A percentile compares a stretch with the other conserved stretches of the same genome.
Conservation (phyloP, 208 protist genomes). For the Blastocrithidia nonstop region DNA sequence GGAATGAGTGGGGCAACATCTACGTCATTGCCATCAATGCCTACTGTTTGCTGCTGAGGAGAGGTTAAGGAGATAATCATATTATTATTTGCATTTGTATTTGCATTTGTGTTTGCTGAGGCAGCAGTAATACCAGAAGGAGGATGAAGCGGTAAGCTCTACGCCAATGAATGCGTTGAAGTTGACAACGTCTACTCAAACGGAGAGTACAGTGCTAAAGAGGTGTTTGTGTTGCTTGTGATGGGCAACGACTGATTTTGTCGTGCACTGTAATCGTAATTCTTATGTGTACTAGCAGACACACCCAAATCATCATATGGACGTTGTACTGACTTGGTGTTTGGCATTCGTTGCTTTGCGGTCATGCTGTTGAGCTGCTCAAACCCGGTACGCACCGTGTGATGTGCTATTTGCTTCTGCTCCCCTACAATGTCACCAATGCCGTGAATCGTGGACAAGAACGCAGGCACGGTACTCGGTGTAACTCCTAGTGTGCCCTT, state of each 20-base stretch:
- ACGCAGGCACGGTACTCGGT: constrained; percentile 52
- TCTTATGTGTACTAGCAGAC: too few relatives aligned
- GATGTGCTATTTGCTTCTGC: constrained; percentile 18
- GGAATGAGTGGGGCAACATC: constrained; percentile 10
- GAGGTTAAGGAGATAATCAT: constrained; percentile 3
- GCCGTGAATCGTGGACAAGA: constrained; percentile 33
- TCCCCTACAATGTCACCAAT: constrained; percentile 34
- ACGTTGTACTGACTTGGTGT: not conserved
- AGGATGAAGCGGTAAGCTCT: too few relatives aligned
- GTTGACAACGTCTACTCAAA: too few relatives aligned
- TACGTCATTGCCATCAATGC: not conserved
- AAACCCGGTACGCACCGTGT: too few relatives aligned
- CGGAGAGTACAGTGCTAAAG: too few relatives aligned
- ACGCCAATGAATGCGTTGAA: too few relatives aligned
- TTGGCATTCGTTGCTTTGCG: not conserved
- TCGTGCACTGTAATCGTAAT: too few relatives aligned
- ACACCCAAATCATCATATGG: not conserved
- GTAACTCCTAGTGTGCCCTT: constrained; percentile 46
- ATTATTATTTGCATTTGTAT: not conserved
- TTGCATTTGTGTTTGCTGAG: not conserved
- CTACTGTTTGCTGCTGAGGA: constrained; percentile 4
- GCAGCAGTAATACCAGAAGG: too few relatives aligned
- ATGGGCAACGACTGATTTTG: too few relatives aligned
- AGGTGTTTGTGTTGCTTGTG: too few relatives aligned
- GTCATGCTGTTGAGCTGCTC: not conserved